Conservation (phyloP, 2,329 filamentous ascomycete species). For the Diaporthe capsici region DNA sequence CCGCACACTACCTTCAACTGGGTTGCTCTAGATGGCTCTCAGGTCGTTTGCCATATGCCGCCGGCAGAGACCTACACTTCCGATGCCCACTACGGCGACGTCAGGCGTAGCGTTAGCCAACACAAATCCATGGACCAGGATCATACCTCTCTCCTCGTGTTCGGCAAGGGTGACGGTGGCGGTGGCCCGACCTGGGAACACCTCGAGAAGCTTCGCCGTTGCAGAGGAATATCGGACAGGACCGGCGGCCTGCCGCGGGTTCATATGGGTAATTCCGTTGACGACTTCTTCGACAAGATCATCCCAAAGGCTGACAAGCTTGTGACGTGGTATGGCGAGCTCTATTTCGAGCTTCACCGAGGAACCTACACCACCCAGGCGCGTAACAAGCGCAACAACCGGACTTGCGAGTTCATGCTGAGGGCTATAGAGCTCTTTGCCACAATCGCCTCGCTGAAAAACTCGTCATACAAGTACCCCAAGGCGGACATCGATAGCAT, state of each 20-base stretch:
- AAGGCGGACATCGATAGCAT: slow-evolving; percentile 95
- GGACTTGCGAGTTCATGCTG: slow-evolving; percentile 86
- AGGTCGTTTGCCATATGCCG: slow-evolving; percentile 98
- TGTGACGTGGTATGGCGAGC: slow-evolving; percentile 96
- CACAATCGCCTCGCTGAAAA: slow-evolving; percentile 84
- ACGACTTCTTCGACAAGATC: slow-evolving; percentile 91
- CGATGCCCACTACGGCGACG: slow-evolving; percentile 93
- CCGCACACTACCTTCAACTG: slow-evolving; percentile 99
- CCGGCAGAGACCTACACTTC: slow-evolving; percentile 96
- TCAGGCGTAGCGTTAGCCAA: slow-evolving; percentile 88
- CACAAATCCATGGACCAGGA: slow-evolving; percentile 98
- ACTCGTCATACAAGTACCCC: slow-evolving; percentile 86
- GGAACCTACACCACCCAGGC: slow-evolving; percentile 98
- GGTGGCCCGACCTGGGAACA: slow-evolving; percentile 95
- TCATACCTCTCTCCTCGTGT: slow-evolving; percentile 89
- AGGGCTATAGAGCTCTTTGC: slow-evolving; percentile 91
- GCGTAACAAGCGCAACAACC: slow-evolving; percentile 97
- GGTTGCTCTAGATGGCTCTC: slow-evolving; percentile 94
- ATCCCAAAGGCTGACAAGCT: slow-evolving; percentile 85
- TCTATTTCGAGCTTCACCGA: slow-evolving; percentile 97
- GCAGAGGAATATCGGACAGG: slow-evolving; percentile 91
- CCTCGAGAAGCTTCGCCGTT: slow-evolving; percentile 93
- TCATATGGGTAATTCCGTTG: slow-evolving; percentile 89
- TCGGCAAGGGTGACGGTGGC: slow-evolving; percentile 96
- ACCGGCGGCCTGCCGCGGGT: slow-evolving; percentile 79